phyloP scores from a whole-genome alignment of 1,139 yeast species.

The Yamadazyma triangularis region DNA sequence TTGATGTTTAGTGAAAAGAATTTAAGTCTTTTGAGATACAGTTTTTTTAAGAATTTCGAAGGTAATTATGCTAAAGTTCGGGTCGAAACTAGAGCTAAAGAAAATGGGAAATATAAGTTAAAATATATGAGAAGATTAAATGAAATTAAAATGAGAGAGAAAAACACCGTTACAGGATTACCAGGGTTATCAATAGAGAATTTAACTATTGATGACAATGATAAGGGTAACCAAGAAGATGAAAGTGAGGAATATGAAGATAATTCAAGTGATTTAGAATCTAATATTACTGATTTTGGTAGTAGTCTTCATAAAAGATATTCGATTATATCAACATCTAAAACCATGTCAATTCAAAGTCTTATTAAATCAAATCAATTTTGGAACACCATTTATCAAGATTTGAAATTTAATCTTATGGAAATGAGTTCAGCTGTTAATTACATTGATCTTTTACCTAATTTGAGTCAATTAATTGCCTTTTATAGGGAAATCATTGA shows the following conservation, averaged over 20 bases:
- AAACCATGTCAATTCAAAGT: slow-evolving; percentile 5
- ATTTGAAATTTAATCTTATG: slow-evolving; percentile 22
- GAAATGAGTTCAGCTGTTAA: slow-evolving; percentile 15
- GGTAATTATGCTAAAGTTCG: slow-evolving; percentile 10
- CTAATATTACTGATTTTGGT: slow-evolving; percentile 3
- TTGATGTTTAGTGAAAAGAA: slow-evolving; percentile 17
- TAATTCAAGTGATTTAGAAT: neutral
- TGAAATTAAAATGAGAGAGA: slow-evolving; percentile 6
- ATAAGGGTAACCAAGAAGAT: no score
- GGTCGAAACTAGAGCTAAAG: slow-evolving; percentile 7
- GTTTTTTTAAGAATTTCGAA: slow-evolving; percentile 21
- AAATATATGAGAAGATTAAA: slow-evolving; percentile 13
- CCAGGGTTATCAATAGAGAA: slow-evolving; percentile 9
- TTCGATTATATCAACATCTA: slow-evolving; percentile 1
- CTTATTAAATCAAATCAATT: slow-evolving; percentile 21
- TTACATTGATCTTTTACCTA: slow-evolving; percentile 27
- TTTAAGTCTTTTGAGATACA: slow-evolving; percentile 20
- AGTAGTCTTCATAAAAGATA: slow-evolving; percentile 6
- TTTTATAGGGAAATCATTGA: slow-evolving; percentile 29
- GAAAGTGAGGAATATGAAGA: slow-evolving; percentile 4
- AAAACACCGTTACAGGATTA: slow-evolving; percentile 5
- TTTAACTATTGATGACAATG: slow-evolving; percentile 4
- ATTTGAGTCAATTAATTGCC: slow-evolving; percentile 17
- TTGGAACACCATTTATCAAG: slow-evolving; percentile 34
- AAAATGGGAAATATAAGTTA: slow-evolving; percentile 12